Percentiles rank a stretch among this genome's conserved stretches.
Evolutionary conservation across 257 asterid genomes (phyloP).

Genomic region (Solanum microdontum): DNA sequence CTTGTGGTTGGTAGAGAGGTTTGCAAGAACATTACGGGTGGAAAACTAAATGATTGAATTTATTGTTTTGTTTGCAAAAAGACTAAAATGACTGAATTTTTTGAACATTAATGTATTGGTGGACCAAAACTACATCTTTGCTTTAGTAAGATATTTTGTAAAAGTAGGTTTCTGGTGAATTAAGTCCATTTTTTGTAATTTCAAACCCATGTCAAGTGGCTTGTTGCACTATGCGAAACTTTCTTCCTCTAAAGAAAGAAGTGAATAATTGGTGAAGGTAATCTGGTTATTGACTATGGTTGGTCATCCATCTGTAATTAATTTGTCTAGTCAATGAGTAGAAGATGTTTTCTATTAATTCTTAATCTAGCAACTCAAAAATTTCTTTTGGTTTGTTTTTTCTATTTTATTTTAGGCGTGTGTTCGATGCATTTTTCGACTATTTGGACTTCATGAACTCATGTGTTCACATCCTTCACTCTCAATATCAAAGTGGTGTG

Average conservation of each 20-base stretch:
- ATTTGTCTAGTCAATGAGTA: background rate
- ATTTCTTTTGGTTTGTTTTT: background rate
- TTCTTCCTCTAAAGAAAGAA: background rate
- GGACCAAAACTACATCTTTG: background rate
- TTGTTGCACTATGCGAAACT: background rate
- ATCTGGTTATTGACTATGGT: background rate
- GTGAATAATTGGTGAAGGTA: background rate
- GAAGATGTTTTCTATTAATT: background rate
- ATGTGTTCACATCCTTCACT: conserved; percentile 33
- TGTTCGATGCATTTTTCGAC: conserved; percentile 41
- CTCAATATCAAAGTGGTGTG: conserved; percentile 19
- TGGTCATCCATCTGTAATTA: background rate
- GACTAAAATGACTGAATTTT: background rate
- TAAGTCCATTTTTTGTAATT: background rate
- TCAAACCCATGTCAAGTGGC: background rate
- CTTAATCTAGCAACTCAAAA: background rate
- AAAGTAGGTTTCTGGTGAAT: background rate
- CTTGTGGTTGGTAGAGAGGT: background rate
- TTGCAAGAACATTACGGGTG: background rate
- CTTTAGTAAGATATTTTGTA: background rate
- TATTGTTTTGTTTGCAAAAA: background rate
- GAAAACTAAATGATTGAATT: background rate
- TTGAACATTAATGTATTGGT: background rate
- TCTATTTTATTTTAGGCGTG: conserved; percentile 44
- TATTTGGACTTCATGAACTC: conserved; percentile 36